Base-by-base conservation (phyloP, 805 yeast species). In the Zygosaccharomyces siamensis region DNA sequence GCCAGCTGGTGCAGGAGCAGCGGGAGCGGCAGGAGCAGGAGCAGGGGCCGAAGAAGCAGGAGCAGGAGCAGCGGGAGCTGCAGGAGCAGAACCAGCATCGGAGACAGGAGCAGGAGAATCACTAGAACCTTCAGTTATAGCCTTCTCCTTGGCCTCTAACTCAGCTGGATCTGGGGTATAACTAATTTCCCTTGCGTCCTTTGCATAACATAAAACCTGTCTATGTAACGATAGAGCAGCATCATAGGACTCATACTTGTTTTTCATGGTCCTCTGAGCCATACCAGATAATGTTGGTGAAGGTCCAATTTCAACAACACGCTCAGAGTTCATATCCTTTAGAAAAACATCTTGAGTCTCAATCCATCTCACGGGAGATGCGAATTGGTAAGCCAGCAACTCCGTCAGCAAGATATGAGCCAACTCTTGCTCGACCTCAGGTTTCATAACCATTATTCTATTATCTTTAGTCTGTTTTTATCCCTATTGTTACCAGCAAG, bases 281-380 rank as follows among this genome's bases (percentile, higher is more conserved):
- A 93, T 93, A 58, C 98, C 98, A 36, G 97, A 93, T 68, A 93
- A 78, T 39, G 99, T 93, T 52, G 99, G 98, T 43, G 98, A 89
- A 53, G 99, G 99, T 48, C 99, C 99, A 56, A 93, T 88, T 72
- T 93, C 99, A 58, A 93, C 97, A 53, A 93, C 92, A 66, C 99
- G 81, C 74, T 95, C 99, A 53, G 97, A 86, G 72, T 92, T 89
- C 80, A 81, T 85, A 61, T 89, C 93, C 69, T 87, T 86, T 68
- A 93, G 80, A 68, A 93, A 86, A 50, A 93, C 98, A 75, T 93
- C 99, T 73, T 93, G 99, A 54, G 99, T 93, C 70, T 95, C 99
- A 70, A 95, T 93, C 98, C 99, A 93, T 79, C 98, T 84, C 57
- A 93, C 99, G 42, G 99, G 99, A 54, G 97, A 90, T 43, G 99